These are phyloP conservation scores for Naganishia randhawae DNA, from an alignment of 768 basidiomycete species.

Conservation along the genomic window DNA sequence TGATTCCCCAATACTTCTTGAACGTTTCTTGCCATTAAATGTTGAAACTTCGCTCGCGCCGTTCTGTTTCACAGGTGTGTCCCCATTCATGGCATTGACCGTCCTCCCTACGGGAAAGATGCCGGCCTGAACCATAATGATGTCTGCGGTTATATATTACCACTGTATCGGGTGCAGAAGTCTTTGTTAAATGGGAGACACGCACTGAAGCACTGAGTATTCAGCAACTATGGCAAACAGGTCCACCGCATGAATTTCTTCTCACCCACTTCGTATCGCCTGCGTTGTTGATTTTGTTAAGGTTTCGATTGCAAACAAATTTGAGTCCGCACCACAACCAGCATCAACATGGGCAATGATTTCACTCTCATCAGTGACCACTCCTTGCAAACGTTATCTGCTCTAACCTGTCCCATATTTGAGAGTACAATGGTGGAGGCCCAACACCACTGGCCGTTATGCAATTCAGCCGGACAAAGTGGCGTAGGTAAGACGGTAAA, in stretches of 20 bases:
- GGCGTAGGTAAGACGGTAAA: too few species aligned
- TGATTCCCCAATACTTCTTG: background rate
- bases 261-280: background rate
- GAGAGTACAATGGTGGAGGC: too few species aligned
- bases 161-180: background rate
- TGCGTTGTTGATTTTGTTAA: constrained; percentile 7
- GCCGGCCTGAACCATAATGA: constrained; percentile 1
- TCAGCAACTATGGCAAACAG: background rate
- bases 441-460: too few species aligned
- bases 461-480: too few species aligned
- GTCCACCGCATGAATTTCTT: constrained; percentile 5
- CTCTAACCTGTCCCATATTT: too few species aligned
- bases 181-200: background rate
- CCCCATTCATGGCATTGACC: background rate
- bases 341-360: background rate
- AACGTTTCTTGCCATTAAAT: constrained; percentile 12
- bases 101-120: background rate
- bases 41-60: background rate
- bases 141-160: too few species aligned
- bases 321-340: background rate
- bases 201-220: too few species aligned
- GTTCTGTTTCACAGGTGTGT: constrained; percentile 2
- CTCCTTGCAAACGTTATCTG: too few species aligned
- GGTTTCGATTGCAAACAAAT: background rate
- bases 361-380: too few species aligned